phyloP scores from a whole-genome alignment of 345 rosid genomes.

The Turritis glabra region DNA sequence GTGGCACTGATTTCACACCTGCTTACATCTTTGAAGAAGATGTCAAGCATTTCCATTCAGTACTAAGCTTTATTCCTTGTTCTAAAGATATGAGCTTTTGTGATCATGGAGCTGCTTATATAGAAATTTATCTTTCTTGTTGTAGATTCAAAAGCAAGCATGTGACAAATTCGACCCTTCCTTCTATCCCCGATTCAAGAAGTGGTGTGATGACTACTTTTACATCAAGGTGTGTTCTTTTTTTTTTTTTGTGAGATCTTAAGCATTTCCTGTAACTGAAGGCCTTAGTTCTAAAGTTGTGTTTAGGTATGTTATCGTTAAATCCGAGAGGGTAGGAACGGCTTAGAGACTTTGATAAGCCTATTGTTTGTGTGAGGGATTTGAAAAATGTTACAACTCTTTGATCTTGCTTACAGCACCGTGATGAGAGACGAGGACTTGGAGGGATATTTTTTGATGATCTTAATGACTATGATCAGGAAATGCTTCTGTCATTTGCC shows the following conservation, averaged over 20 bases:
- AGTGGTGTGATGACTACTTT: constrained; percentile 98
- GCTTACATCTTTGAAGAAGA: constrained; percentile 96
- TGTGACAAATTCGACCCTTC: constrained; percentile 90
- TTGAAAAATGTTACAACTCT: neutral
- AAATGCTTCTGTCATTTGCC: constrained; percentile 91
- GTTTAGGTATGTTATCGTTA: neutral
- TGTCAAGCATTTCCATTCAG: constrained; percentile 93
- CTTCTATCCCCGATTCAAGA: constrained; percentile 88
- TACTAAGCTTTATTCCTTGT: constrained; percentile 24
- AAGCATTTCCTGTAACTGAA: neutral
- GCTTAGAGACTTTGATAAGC: neutral
- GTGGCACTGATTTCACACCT: constrained; percentile 99
- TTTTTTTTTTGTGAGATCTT: constrained; percentile 14
- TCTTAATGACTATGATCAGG: constrained; percentile 85
- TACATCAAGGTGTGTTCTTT: constrained; percentile 66
- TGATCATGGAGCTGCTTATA: neutral
- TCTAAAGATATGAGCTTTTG: constrained; percentile 5
- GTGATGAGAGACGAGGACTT: constrained; percentile 91
- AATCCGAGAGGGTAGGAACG: neutral
- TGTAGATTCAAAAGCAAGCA: constrained; percentile 74
- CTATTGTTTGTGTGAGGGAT: neutral
- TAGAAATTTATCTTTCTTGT: neutral
- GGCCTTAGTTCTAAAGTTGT: neutral
- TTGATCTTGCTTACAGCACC: constrained; percentile 62
- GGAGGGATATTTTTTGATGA: constrained; percentile 99